Percentiles rank a stretch among this genome's conserved stretches.
Evolutionary conservation across 2,329 filamentous ascomycete species (phyloP).

Genomic region (Phyllosticta paracitricarpa): DNA sequence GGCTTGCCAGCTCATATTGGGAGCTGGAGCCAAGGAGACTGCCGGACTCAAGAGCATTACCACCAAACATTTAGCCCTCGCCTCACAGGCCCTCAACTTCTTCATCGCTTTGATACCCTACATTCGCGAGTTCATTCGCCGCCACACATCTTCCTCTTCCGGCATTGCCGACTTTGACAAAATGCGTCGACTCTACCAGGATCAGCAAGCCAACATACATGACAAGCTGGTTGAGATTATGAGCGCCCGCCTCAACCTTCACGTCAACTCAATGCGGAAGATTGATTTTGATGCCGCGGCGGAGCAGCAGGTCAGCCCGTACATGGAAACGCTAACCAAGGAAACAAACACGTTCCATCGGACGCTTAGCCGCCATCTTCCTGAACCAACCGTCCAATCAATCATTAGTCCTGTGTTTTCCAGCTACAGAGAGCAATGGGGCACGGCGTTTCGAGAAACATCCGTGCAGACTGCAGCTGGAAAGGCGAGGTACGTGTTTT

Average conservation of each 20-base stretch:
- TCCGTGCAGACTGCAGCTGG: conserved; percentile 56
- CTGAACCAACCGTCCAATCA: conserved; percentile 63
- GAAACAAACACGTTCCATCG: conserved; percentile 79
- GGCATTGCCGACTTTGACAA: conserved; percentile 70
- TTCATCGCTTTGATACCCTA: conserved; percentile 81
- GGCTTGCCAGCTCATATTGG: conserved; percentile 90
- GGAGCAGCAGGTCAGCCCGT: conserved; percentile 46
- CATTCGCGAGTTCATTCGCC: conserved; percentile 79
- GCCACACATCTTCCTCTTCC: conserved; percentile 42
- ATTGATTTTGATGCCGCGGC: conserved; percentile 58
- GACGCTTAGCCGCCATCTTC: conserved; percentile 71
- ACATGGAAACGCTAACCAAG: conserved; percentile 80
- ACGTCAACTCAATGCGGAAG: conserved; percentile 64
- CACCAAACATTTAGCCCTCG: conserved; percentile 86
- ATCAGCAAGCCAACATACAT: conserved; percentile 83
- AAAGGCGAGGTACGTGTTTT: conserved; percentile 54
- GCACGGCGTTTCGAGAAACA: conserved; percentile 57
- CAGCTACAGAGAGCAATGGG: conserved; percentile 72
- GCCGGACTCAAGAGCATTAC: conserved; percentile 94
- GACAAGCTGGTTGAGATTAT: conserved; percentile 93
- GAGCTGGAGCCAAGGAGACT: conserved; percentile 79
- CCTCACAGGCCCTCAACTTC: conserved; percentile 81
- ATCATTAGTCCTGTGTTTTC: conserved; percentile 82
- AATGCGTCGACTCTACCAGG: conserved; percentile 70
- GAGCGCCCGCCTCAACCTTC: conserved; percentile 62